Evolutionary conservation across 768 basidiomycete genomes (phyloP).

Genomic region (Pleurotus platypus): DNA sequence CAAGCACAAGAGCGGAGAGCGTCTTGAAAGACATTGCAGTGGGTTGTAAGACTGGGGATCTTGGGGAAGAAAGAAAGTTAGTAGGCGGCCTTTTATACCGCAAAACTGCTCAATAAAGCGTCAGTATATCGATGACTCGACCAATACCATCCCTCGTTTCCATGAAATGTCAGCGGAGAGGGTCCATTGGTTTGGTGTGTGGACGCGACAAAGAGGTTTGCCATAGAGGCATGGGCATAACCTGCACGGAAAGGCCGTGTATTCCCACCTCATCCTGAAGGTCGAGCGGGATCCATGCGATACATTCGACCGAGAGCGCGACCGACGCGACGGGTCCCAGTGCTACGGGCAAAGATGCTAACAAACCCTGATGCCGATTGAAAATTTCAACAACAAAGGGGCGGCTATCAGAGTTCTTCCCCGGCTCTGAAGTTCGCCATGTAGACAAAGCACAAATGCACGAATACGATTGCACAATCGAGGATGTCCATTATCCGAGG

Average conservation of each 20-base stretch:
- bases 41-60: not conserved
- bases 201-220: not conserved
- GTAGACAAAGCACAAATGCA: no score
- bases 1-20: constrained; percentile 2
- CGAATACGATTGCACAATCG: no score
- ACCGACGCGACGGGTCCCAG: constrained; percentile 4
- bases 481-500: no score
- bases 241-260: not conserved
- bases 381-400: no score
- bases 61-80: not conserved
- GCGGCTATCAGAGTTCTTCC: no score
- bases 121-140: no score
- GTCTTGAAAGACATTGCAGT: constrained; percentile 3
- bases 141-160: not conserved
- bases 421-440: no score
- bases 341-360: not conserved
- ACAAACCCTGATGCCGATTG: not conserved
- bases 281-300: not conserved
- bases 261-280: constrained; percentile 1
- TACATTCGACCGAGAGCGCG: not conserved
- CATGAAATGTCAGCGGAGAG: not conserved
- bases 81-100: constrained; percentile 5
- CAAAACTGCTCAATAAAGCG: not conserved
- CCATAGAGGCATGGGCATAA: not conserved
- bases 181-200: constrained; percentile 6